Conservation (phyloP, 805 yeast species). For the Jamesozyma spencerorum region DNA sequence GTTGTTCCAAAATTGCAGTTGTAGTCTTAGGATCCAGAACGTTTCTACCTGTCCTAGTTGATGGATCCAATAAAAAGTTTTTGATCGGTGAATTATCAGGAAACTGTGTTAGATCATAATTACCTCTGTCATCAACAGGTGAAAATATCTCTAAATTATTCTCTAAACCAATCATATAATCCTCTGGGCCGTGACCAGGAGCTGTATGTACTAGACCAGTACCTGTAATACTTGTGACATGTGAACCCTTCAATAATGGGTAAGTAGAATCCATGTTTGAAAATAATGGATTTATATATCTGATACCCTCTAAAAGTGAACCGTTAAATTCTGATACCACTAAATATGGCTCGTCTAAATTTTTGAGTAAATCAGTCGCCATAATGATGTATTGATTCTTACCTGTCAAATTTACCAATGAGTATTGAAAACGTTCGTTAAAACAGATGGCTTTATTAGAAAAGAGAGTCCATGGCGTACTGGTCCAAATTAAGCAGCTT, state of each 20-base stretch:
- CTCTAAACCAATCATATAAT: slow-evolving; percentile 59
- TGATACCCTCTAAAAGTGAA: slow-evolving; percentile 29
- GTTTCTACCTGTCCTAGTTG: slow-evolving; percentile 35
- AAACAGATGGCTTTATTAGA: slow-evolving; percentile 79
- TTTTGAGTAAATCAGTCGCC: slow-evolving; percentile 40
- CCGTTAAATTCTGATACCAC: slow-evolving; percentile 35
- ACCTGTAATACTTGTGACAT: slow-evolving; percentile 75
- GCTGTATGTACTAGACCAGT: slow-evolving; percentile 96
- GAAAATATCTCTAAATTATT: slow-evolving; percentile 55
- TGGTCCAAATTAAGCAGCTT: slow-evolving; percentile 76
- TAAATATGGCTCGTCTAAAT: slow-evolving; percentile 22
- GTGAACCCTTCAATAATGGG: slow-evolving; percentile 70
- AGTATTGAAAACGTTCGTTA: slow-evolving; percentile 50
- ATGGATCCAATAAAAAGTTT: slow-evolving; percentile 8
- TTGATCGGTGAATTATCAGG: slow-evolving; percentile 9
- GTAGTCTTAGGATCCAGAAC: slow-evolving; percentile 55
- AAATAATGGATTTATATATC: slow-evolving; percentile 48
- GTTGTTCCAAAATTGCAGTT: slow-evolving; percentile 33
- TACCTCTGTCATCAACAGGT: slow-evolving; percentile 72
- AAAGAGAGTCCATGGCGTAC: slow-evolving; percentile 96
- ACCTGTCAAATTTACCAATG: slow-evolving; percentile 32
- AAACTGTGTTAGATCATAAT: slow-evolving; percentile 45
- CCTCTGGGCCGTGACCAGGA: slow-evolving; percentile 97
- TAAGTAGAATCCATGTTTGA: slow-evolving; percentile 21
- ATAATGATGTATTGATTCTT: slow-evolving; percentile 45